Conservation (phyloP, 257 asterid species). For the Vinca minor region DNA sequence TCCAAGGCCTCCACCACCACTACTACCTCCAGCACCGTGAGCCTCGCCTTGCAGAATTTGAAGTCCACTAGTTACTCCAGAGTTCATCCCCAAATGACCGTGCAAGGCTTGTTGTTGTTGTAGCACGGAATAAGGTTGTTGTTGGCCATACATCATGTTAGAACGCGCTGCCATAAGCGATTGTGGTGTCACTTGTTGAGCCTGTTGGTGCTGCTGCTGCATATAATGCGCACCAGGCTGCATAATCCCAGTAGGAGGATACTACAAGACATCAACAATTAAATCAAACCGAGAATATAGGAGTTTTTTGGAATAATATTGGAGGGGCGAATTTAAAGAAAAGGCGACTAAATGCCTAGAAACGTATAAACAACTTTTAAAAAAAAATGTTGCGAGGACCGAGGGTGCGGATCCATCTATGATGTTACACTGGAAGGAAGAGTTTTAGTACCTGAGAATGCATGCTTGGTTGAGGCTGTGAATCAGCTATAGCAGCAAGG, state of each 20-base stretch:
- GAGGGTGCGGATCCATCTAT: no score
- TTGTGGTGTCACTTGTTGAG: slow-evolving; percentile 69
- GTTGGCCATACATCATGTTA: slow-evolving; percentile 71
- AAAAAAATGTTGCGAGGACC: no score
- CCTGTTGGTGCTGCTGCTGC: slow-evolving; percentile 74
- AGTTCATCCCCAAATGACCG: slow-evolving; percentile 60
- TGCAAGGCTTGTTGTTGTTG: slow-evolving; percentile 73
- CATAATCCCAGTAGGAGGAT: slow-evolving; percentile 45
- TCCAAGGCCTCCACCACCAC: slow-evolving; percentile 27
- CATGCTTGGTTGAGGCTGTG: slow-evolving; percentile 84
- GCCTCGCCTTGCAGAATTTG: slow-evolving; percentile 76
- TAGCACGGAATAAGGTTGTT: slow-evolving; percentile 61
- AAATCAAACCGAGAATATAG: no score
- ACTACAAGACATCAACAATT: slow-evolving; percentile 28
- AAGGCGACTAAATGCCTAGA: no score
- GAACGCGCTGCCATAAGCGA: slow-evolving; percentile 79
- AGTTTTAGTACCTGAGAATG: slow-evolving; percentile 60
- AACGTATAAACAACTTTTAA: no score
- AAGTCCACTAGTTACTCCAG: no score
- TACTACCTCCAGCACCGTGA: slow-evolving; percentile 26
- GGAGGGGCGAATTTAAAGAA: no score
- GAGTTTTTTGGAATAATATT: no score
- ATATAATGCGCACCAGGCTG: slow-evolving; percentile 62
- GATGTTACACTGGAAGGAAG: neutral
- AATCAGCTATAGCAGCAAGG: slow-evolving; percentile 96